Evolutionary conservation across 805 yeast species (phyloP).

Genomic region (Maudiozyma pseudohumilis): DNA sequence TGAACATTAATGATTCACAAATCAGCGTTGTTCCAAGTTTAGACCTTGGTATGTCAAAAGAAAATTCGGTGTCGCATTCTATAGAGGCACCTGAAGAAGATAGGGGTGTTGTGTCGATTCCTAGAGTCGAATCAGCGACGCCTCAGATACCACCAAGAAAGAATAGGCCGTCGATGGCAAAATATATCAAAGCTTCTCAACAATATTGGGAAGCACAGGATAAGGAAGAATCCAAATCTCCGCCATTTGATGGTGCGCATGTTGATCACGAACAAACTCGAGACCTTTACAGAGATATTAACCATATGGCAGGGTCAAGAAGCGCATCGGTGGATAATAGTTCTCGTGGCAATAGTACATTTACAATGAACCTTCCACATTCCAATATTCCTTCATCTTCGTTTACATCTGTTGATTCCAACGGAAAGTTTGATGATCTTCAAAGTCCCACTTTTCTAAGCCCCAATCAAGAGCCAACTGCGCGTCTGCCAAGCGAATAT

Average conservation of each 20-base stretch:
- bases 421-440: too few relatives aligned
- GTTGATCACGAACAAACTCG: too few relatives aligned
- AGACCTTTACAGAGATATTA: too few relatives aligned
- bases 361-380: neutral
- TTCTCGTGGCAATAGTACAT: neutral
- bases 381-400: neutral
- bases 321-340: neutral
- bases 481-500: too few relatives aligned
- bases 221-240: neutral
- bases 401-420: neutral
- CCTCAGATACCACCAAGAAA: neutral
- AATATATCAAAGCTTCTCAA: conserved; percentile 1
- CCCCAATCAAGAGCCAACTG: too few relatives aligned
- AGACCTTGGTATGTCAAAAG: neutral
- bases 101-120: neutral
- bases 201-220: neutral
- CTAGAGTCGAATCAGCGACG: neutral
- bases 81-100: neutral
- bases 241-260: too few relatives aligned
- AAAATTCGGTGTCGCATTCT: neutral
- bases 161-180: neutral
- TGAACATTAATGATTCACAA: neutral
- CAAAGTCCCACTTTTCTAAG: too few relatives aligned
- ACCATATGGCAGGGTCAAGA: neutral
- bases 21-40: conserved; percentile 2